Conservation (phyloP, 2,329 filamentous ascomycete genomes). For the Neonectria hederae region DNA sequence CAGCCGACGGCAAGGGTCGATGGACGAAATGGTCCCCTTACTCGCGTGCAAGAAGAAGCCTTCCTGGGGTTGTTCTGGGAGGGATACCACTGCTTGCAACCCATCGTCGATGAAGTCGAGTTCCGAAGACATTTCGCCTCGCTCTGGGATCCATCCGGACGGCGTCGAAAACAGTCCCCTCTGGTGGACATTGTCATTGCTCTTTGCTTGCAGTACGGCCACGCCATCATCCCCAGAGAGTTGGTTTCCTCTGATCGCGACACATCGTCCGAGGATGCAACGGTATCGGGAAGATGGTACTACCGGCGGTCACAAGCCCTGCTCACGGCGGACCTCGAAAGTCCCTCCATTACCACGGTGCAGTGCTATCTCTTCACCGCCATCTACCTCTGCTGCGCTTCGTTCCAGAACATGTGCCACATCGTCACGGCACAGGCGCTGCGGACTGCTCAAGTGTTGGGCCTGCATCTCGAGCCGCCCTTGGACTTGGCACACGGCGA, state of each 20-base stretch:
- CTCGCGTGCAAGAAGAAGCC: constrained; percentile 55
- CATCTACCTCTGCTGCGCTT: constrained; percentile 58
- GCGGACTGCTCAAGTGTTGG: constrained; percentile 57
- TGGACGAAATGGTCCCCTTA: constrained; percentile 35
- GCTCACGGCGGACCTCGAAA: constrained; percentile 56
- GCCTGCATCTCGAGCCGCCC: constrained; percentile 58
- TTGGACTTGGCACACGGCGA: constrained; percentile 43
- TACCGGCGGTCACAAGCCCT: constrained; percentile 58
- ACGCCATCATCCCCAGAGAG: constrained; percentile 33
- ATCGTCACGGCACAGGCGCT: constrained; percentile 51
- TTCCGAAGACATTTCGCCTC: constrained; percentile 56
- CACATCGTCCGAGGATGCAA: constrained; percentile 46
- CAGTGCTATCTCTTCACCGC: constrained; percentile 58
- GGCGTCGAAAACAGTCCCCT: constrained; percentile 54
- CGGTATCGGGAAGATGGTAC: constrained; percentile 55
- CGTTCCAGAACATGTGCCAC: constrained; percentile 59
- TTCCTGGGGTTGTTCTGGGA: constrained; percentile 59
- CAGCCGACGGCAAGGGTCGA: neutral
- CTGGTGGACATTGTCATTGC: constrained; percentile 63
- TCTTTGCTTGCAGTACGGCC: constrained; percentile 59
- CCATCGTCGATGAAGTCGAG: constrained; percentile 54
- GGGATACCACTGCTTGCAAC: constrained; percentile 51
- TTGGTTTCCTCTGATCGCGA: neutral
- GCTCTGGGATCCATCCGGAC: constrained; percentile 46
- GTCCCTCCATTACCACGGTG: constrained; percentile 56